Conservation (phyloP, 2,329 filamentous ascomycete species). For the Alternaria triticimaculans region DNA sequence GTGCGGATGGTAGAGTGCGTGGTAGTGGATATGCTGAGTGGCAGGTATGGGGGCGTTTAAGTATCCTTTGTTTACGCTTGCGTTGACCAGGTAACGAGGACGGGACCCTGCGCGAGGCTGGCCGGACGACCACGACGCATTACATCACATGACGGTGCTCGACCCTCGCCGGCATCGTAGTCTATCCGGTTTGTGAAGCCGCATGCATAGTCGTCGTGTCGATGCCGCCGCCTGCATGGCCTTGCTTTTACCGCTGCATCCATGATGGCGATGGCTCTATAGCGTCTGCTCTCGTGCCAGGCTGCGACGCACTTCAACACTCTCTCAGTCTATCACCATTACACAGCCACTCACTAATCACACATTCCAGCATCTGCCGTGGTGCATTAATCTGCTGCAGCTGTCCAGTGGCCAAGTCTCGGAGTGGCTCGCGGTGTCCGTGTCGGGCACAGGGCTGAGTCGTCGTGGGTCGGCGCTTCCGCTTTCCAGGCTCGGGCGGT, state of each 20-base stretch:
- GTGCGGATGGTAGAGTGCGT: constrained; percentile 22
- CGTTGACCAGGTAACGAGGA: constrained; percentile 41
- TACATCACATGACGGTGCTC: constrained; percentile 36
- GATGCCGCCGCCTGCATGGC: constrained; percentile 1
- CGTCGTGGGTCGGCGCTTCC: constrained; percentile 22
- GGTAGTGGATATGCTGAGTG: constrained; percentile 22
- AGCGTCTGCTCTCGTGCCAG: background rate
- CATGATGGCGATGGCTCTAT: background rate
- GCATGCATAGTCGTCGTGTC: constrained; percentile 1
- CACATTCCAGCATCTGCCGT: background rate
- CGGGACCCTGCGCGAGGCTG: constrained; percentile 19
- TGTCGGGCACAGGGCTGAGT: constrained; percentile 14
- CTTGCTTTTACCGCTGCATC: constrained; percentile 4
- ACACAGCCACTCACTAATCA: background rate
- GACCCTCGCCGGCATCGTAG: constrained; percentile 15
- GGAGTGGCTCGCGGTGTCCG: background rate
- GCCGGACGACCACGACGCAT: constrained; percentile 21
- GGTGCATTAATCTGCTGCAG: background rate
- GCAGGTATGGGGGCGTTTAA: constrained; percentile 39
- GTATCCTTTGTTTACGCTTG: constrained; percentile 45
- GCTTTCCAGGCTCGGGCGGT: constrained; percentile 14
- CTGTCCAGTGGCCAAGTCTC: background rate
- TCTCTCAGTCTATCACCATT: background rate
- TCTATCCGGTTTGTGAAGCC: background rate
- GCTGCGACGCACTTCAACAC: background rate